These are phyloP conservation scores for Trichoderma harzianum DNA, from an alignment of 2,329 filamentous ascomycete species.

Conservation along the genomic window DNA sequence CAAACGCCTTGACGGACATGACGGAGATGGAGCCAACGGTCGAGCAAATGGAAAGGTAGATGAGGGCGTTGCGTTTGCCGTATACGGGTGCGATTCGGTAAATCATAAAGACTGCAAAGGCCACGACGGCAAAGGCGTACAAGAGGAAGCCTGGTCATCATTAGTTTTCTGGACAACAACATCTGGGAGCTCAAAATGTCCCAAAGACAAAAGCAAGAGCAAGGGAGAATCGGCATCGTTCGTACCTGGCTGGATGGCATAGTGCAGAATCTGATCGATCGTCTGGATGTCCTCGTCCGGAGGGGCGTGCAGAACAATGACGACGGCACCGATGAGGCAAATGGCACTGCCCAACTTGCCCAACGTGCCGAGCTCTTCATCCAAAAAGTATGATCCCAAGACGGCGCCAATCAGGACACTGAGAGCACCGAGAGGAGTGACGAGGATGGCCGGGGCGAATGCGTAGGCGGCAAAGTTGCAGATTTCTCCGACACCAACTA, in stretches of 20 bases:
- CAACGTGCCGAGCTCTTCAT: constrained; percentile 83
- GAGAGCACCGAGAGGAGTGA: constrained; percentile 89
- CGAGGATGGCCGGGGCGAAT: constrained; percentile 96
- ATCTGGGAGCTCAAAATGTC: too few relatives aligned
- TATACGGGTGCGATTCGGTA: constrained; percentile 87
- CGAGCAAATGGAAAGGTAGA: constrained; percentile 97
- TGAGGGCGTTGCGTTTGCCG: constrained; percentile 91
- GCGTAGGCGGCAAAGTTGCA: constrained; percentile 98
- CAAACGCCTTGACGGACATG: constrained; percentile 99
- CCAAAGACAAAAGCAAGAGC: too few relatives aligned
- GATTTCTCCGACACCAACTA: constrained; percentile 88
- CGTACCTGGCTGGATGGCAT: constrained; percentile 71
- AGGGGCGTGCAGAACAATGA: constrained; percentile 95
- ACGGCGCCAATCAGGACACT: constrained; percentile 95
- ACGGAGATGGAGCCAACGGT: constrained; percentile 95
- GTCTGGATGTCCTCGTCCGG: constrained; percentile 88
- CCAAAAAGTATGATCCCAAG: constrained; percentile 88
- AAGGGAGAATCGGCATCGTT: too few relatives aligned
- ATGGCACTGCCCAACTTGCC: constrained; percentile 95
- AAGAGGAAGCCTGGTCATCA: constrained; percentile 66
- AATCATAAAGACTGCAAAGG: constrained; percentile 92
- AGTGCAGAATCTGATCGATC: constrained; percentile 86
- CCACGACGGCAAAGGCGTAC: constrained; percentile 74
- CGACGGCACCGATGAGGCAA: constrained; percentile 91
- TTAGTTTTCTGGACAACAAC: too few relatives aligned